phyloP scores from a whole-genome alignment of 1,284 basidiomycete genomes.

The Apiotrichum sp. region DNA sequence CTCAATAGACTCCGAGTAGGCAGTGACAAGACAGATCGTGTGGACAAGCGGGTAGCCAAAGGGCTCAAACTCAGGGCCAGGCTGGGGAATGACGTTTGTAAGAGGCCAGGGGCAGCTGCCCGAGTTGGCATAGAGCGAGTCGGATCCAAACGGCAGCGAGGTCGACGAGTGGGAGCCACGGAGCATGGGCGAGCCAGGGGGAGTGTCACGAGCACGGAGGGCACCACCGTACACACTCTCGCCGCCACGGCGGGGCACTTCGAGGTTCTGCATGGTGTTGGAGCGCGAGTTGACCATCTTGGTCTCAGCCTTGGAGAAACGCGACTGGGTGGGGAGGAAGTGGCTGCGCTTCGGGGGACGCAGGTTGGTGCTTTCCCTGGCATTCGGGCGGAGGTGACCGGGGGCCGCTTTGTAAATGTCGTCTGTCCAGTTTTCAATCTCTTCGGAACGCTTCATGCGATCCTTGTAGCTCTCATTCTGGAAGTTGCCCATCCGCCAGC shows the following conservation, averaged over 20 bases:
- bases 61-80: constrained; percentile 82
- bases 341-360: constrained; percentile 29
- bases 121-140: constrained; percentile 39
- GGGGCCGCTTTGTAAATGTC: constrained; percentile 96
- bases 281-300: constrained; percentile 62
- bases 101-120: constrained; percentile 74
- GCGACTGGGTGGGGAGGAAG: constrained; percentile 74
- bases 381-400: constrained; percentile 79
- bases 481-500: constrained; percentile 89
- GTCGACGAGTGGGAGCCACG: constrained; percentile 75
- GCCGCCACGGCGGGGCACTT: constrained; percentile 22
- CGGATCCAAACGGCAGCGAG: constrained; percentile 54
- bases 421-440: constrained; percentile 94
- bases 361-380: neutral
- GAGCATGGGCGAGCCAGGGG: constrained; percentile 68
- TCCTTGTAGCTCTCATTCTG: constrained; percentile 85
- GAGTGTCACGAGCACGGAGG: constrained; percentile 50
- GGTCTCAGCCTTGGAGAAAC: constrained; percentile 72
- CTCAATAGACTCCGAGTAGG: constrained; percentile 95
- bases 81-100: constrained; percentile 85
- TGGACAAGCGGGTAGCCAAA: constrained; percentile 94
- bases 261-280: constrained; percentile 52
- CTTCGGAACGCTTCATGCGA: constrained; percentile 80
- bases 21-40: constrained; percentile 93
- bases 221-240: constrained; percentile 44